Conservation (phyloP, 2,329 filamentous ascomycete genomes). For the Colletotrichum orbiculare region DNA sequence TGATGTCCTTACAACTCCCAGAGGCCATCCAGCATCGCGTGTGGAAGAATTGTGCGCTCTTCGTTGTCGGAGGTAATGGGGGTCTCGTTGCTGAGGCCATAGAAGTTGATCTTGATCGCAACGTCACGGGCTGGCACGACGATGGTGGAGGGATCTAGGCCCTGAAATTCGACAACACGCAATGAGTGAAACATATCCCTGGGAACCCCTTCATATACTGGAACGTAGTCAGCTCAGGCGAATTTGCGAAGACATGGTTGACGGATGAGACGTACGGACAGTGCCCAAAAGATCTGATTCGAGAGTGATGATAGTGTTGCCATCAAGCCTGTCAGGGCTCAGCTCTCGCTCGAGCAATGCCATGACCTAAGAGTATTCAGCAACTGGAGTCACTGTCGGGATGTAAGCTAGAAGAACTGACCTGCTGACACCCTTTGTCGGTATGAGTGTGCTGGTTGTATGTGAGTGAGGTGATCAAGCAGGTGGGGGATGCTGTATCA, state of each 20-base stretch:
- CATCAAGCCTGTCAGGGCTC: constrained; percentile 23
- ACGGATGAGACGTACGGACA: background rate
- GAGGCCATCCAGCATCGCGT: constrained; percentile 14
- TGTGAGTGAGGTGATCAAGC: constrained; percentile 8
- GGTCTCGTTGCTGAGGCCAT: constrained; percentile 14
- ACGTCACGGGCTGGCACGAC: constrained; percentile 21
- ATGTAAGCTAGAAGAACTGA: background rate
- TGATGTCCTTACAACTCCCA: constrained; percentile 26
- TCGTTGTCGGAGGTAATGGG: background rate
- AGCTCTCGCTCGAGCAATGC: constrained; percentile 21
- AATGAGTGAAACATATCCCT: constrained; percentile 28
- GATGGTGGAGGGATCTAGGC: constrained; percentile 22
- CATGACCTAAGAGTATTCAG: constrained; percentile 13
- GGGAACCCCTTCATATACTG: constrained; percentile 23
- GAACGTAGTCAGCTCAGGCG: background rate
- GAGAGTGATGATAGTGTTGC: constrained; percentile 26
- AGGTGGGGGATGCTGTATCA: background rate
- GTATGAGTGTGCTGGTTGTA: constrained; percentile 17
- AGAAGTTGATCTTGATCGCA: constrained; percentile 30
- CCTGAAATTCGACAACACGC: constrained; percentile 32
- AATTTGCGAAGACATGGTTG: background rate
- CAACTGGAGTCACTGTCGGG: background rate
- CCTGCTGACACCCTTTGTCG: constrained; percentile 27
- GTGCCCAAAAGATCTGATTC: constrained; percentile 20
- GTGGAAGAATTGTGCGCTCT: constrained; percentile 6